These are phyloP conservation scores for Prunus campanulata DNA, from an alignment of 306 rosid genomes.

Conservation along the genomic window DNA sequence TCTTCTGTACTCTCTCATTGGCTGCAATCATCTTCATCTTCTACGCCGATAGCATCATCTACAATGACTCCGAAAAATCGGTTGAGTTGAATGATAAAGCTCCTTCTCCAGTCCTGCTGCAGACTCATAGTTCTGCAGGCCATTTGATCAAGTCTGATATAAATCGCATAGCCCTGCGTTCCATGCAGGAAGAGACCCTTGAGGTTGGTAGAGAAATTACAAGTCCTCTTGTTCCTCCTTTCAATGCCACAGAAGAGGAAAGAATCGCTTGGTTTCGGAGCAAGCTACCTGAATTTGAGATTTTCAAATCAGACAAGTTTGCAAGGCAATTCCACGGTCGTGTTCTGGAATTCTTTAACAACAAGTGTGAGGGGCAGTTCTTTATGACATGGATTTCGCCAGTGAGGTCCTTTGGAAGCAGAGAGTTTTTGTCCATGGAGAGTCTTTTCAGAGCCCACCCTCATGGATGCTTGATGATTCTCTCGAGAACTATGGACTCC, in stretches of 20 bases:
- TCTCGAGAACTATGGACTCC: slow-evolving; percentile 65
- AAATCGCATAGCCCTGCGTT: slow-evolving; percentile 8
- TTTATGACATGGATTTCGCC: slow-evolving; percentile 76
- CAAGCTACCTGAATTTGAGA: slow-evolving; percentile 39
- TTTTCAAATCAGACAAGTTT: slow-evolving; percentile 44
- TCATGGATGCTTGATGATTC: slow-evolving; percentile 58
- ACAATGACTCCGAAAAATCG: slow-evolving; percentile 11
- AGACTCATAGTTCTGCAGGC: slow-evolving; percentile 11
- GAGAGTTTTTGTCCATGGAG: slow-evolving; percentile 51
- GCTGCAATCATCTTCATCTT: slow-evolving; percentile 41
- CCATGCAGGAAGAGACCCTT: slow-evolving; percentile 29
- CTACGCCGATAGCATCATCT: slow-evolving; percentile 20
- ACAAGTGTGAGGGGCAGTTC: slow-evolving; percentile 45
- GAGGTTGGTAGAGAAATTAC: slow-evolving; percentile 22
- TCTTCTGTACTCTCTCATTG: slow-evolving; percentile 33
- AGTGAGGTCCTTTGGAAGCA: slow-evolving; percentile 34
- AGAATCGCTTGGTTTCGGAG: slow-evolving; percentile 53
- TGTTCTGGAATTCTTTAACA: slow-evolving; percentile 35
- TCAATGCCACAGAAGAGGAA: slow-evolving; percentile 39
- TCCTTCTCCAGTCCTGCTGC: slow-evolving; percentile 13
- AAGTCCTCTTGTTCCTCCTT: slow-evolving; percentile 39
- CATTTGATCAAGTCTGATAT: slow-evolving; percentile 24
- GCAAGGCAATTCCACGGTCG: slow-evolving; percentile 42
- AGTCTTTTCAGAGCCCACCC: slow-evolving; percentile 67
- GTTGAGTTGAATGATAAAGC: background rate